Evolutionary conservation across 2,329 filamentous ascomycete genomes (phyloP).

Genomic region (Aspergillus costaricaensis): DNA sequence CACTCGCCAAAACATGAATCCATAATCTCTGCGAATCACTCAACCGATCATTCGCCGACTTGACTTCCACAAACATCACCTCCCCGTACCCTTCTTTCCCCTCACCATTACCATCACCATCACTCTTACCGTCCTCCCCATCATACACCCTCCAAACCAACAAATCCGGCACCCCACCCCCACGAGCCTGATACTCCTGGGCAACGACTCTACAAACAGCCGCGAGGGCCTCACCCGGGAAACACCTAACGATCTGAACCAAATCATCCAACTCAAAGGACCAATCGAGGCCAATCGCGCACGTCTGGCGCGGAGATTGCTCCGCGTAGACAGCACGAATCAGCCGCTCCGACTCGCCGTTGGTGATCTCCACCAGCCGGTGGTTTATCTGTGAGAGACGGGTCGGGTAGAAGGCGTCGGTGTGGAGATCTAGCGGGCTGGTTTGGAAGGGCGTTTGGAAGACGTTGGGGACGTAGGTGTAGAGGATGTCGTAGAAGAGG

Average conservation of each 20-base stretch:
- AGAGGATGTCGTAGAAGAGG: slow-evolving; percentile 90
- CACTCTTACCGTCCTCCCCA: background rate
- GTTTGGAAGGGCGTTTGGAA: slow-evolving; percentile 96
- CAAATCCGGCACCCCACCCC: slow-evolving; percentile 87
- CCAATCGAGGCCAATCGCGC: slow-evolving; percentile 92
- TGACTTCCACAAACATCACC: slow-evolving; percentile 78
- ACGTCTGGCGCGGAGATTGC: slow-evolving; percentile 72
- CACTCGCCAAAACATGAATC: slow-evolving; percentile 89
- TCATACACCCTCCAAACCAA: slow-evolving; percentile 73
- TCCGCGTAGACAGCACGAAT: slow-evolving; percentile 68
- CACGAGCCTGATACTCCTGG: slow-evolving; percentile 86
- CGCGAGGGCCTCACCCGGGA: slow-evolving; percentile 76
- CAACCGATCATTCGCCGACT: slow-evolving; percentile 85
- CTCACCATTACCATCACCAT: background rate
- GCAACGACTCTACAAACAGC: slow-evolving; percentile 90
- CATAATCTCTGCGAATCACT: slow-evolving; percentile 95
- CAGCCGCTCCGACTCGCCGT: slow-evolving; percentile 71
- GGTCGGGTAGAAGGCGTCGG: slow-evolving; percentile 85
- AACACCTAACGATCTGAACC: slow-evolving; percentile 74
- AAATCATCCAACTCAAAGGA: slow-evolving; percentile 78
- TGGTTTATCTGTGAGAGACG: slow-evolving; percentile 88
- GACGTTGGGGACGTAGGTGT: slow-evolving; percentile 91
- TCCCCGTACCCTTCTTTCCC: slow-evolving; percentile 40
- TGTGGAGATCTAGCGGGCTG: slow-evolving; percentile 88
- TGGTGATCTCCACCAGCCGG: slow-evolving; percentile 81